Conservation (phyloP, 345 rosid genomes). For the Hypericum androsaemum region DNA sequence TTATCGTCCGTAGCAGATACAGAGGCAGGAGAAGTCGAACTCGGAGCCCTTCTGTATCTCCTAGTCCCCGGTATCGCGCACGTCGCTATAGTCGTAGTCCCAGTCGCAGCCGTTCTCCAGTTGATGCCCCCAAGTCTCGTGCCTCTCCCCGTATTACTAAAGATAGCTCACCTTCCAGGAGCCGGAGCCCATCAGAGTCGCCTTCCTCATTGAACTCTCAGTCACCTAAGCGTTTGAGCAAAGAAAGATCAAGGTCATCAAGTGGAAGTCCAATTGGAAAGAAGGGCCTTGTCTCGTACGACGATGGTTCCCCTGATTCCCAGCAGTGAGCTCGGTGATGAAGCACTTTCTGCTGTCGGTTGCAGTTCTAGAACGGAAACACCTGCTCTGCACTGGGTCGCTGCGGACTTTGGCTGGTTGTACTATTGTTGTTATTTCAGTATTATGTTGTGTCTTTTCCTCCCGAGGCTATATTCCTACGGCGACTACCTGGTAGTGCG, state of each 20-base stretch:
- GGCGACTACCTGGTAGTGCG: too few species aligned
- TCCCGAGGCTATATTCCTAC: too few species aligned
- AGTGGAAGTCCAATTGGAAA: constrained; percentile 45
- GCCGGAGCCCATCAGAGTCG: constrained; percentile 52
- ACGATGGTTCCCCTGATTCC: constrained; percentile 53
- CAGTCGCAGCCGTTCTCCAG: constrained; percentile 50
- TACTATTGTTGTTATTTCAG: too few species aligned
- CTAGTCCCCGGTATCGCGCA: constrained; percentile 43
- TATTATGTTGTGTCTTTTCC: too few species aligned
- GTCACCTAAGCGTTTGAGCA: constrained; percentile 43
- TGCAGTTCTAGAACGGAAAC: too few species aligned
- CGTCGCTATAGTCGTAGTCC: constrained; percentile 52
- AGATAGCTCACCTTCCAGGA: constrained; percentile 46
- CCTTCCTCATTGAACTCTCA: constrained; percentile 43
- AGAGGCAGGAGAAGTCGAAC: constrained; percentile 66
- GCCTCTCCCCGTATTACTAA: constrained; percentile 29
- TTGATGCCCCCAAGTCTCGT: constrained; percentile 28
- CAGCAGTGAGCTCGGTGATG: constrained; percentile 3
- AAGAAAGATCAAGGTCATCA: constrained; percentile 53
- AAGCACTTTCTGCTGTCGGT: too few species aligned
- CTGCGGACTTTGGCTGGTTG: too few species aligned
- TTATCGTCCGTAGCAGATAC: constrained; percentile 24
- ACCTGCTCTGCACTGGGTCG: too few species aligned
- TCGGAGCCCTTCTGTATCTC: constrained; percentile 54
- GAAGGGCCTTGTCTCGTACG: constrained; percentile 70